Conservation (phyloP, 495 filamentous ascomycete genomes). For the Hapsidospora chrysogenum region DNA sequence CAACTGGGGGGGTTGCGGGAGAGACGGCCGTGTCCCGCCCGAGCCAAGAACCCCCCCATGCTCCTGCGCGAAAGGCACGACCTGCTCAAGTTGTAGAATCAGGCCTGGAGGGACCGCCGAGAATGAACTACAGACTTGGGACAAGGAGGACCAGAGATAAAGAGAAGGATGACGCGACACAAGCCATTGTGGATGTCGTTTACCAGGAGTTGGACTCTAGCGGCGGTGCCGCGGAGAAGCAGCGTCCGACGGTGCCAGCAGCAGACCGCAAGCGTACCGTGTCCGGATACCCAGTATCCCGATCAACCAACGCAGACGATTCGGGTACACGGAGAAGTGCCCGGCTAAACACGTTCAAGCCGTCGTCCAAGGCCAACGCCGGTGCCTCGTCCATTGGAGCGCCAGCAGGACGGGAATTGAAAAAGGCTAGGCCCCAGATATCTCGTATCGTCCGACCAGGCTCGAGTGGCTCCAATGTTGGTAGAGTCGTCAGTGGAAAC, state of each 20-base stretch:
- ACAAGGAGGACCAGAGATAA: constrained; percentile 21
- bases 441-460: constrained; percentile 32
- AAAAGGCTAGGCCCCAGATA: constrained; percentile 54
- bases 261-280: constrained; percentile 67
- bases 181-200: not conserved
- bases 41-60: constrained; percentile 44
- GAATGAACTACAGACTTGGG: constrained; percentile 36
- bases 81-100: constrained; percentile 36
- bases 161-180: constrained; percentile 9
- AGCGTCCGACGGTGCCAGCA: constrained; percentile 12
- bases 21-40: constrained; percentile 20
- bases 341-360: constrained; percentile 41
- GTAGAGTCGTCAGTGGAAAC: constrained; percentile 78
- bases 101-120: constrained; percentile 44
- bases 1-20: constrained; percentile 11
- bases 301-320: constrained; percentile 38
- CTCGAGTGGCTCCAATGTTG: constrained; percentile 46
- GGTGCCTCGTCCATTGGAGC: constrained; percentile 37
- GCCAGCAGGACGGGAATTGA: constrained; percentile 49
- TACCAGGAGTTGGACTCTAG: not conserved
- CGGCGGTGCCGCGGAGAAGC: not conserved
- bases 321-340: constrained; percentile 64
- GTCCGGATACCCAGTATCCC: constrained; percentile 58
- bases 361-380: constrained; percentile 41
- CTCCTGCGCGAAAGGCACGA: constrained; percentile 45